phyloP scores from a whole-genome alignment of 176 grass and related monocot genomes.

The Pharus latifolius region DNA sequence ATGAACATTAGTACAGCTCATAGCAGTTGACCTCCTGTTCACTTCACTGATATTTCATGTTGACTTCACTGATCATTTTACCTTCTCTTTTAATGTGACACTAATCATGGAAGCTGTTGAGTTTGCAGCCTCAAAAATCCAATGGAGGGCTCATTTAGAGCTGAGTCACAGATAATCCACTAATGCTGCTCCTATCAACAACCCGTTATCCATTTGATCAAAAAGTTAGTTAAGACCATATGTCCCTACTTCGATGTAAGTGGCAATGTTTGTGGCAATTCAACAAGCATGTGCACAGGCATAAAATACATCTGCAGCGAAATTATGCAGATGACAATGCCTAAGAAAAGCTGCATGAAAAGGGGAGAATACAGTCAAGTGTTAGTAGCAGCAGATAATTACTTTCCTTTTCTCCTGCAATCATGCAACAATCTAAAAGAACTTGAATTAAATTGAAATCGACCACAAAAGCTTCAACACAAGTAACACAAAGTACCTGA shows the following conservation, averaged over 20 bases:
- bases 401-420: not conserved
- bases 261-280: conserved; percentile 54
- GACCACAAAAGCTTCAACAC: not conserved
- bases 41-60: not conserved
- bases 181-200: not conserved
- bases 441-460: not conserved
- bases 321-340: conserved; percentile 92
- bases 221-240: conserved; percentile 7
- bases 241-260: conserved; percentile 25
- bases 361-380: not conserved
- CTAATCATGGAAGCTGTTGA: not conserved
- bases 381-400: conserved; percentile 15
- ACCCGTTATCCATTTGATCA: not conserved
- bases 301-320: conserved; percentile 98
- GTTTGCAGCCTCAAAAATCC: not conserved
- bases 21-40: not conserved
- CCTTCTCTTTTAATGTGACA: not conserved
- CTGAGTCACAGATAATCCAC: not conserved
- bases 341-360: conserved; percentile 91
- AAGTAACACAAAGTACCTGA: conserved; percentile 45
- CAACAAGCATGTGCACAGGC: conserved; percentile 67
- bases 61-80: not conserved
- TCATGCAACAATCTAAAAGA: not conserved
- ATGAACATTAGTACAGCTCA: not conserved
- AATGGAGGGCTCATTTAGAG: not conserved